Evolutionary conservation across 2,329 filamentous ascomycete genomes (phyloP).

Genomic region (Paracamarosporium sp.): DNA sequence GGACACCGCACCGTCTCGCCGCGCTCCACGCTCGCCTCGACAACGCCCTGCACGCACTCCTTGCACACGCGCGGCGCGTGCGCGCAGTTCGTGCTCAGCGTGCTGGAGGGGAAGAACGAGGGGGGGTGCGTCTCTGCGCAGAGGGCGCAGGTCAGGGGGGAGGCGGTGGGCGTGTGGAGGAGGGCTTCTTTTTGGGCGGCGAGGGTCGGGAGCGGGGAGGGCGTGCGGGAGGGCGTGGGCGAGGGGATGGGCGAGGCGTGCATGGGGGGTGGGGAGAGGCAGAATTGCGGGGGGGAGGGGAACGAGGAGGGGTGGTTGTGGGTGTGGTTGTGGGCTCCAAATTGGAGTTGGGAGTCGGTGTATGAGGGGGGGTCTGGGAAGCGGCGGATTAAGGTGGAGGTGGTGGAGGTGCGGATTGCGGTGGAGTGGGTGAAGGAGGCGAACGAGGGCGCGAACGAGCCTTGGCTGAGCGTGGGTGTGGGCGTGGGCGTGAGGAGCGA

Average conservation of each 20-base stretch:
- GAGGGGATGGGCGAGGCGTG: too few species aligned
- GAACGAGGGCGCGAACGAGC: not conserved
- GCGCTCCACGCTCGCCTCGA: constrained; percentile 28
- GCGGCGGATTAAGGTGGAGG: not conserved
- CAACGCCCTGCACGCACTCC: constrained; percentile 32
- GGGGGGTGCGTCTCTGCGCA: constrained; percentile 30
- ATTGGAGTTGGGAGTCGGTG: too few species aligned
- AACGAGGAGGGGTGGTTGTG: too few species aligned
- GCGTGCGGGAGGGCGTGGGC: not conserved
- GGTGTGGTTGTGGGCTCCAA: too few species aligned
- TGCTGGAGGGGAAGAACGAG: constrained; percentile 28
- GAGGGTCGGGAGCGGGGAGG: not conserved
- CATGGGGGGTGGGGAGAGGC: too few species aligned
- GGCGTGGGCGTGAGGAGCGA: not conserved
- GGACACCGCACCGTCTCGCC: constrained; percentile 33
- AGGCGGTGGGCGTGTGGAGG: not conserved
- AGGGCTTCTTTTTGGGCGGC: constrained; percentile 6
- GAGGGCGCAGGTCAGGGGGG: constrained; percentile 28
- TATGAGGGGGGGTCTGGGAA: not conserved
- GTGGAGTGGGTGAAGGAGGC: not conserved
- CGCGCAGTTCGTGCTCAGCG: constrained; percentile 31
- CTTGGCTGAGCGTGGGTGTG: not conserved
- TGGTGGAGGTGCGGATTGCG: not conserved
- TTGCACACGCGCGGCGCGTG: constrained; percentile 38
- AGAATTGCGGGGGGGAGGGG: too few species aligned